Base-by-base conservation (phyloP, 2,329 filamentous ascomycete species). In the Didymella keratinophila region DNA sequence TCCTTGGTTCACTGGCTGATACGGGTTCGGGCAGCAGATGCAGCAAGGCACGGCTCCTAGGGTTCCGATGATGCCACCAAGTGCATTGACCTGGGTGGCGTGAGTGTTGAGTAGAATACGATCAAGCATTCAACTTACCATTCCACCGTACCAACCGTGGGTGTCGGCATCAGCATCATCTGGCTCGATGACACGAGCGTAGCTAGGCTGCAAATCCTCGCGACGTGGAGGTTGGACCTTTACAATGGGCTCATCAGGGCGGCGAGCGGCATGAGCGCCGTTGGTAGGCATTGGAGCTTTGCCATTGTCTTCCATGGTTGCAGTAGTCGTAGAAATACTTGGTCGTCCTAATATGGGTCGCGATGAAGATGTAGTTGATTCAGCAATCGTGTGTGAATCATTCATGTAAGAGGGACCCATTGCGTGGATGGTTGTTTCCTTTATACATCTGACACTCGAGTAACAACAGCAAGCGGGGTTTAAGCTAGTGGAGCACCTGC, bases 1-100 rank as follows among this genome's bases (percentile, higher is more conserved):
- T 70, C 95, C 95, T 81, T 98, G 95, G 55, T 86, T 82, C 59
- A 99, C 94, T 46, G 87, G 89, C 82, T 96, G 96, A 85, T 93
- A 98, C 2, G 94, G 95, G 80, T 99, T 99, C 48, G 95, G 95
- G 81, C 91, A 97, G 79, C 89, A 83, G 75, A 97, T 80, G 77
- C 93, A 96, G 87, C 93, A 96, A 4, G 95, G 95, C 67, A 98
- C 84, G 18, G 95, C 93, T 49, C 95, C 95, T 21, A 91, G 72
- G 44, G 87, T 90, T 68, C 95, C 95, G 53, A 97, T 83, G 69
- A 85, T 81, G 51, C 84, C 76, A 64, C 95, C 95, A 8, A 98
- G 80, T 16, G 81, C 78, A 76, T 94, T 91, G 78, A 96, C 92
- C 68, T 71, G 30, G 23, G 48, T 39, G 27, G 42, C 18, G 36